Base-by-base conservation (phyloP, 768 basidiomycete species). In the Pleurotus pulmonarius region DNA sequence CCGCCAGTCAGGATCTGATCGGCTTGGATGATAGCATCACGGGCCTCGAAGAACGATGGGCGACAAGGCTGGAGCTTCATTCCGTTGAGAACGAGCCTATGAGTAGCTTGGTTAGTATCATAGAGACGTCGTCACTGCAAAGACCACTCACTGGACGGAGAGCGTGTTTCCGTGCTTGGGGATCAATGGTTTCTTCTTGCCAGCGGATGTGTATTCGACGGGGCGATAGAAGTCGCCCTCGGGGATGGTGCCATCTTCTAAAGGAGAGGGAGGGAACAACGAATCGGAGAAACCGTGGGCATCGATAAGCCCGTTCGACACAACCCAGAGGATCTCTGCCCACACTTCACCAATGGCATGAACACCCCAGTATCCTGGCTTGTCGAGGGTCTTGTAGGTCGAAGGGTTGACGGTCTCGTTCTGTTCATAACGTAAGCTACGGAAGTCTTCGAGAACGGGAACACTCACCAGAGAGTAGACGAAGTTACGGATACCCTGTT, bases 31-130 rank as follows among this genome's bases (percentile, higher is more conserved):
- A 96, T 94, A 13, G 93, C 91, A 68, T 88, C 86, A 58, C 94
- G 85, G 15, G 94, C 90, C 56, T 94, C 86, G 65, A 94, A 90
- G 86, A 96, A 95, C 46, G 78, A 80, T 16, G 96, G 96, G 24
- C 88, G 81, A 74, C 96, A 99, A 3, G 87, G 85, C 67, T 98
- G 95, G 44, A 97, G 75, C 80, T 98, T 98, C 94, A 99, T 96
- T 8, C 80, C 94, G 67, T 88, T 87, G 25, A 98, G 55, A 43
- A 97, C 87, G 45, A 98, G 85, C 68, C 85, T 83, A 49, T 18
- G 29, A 24, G 43, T 29, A 11, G 20, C 44, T 46, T 49, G 2
- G 38, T 47, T 24, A 24, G 29, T 34, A 11, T 3, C 11, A 11
- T 34, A 34, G 29, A 34, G 29, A 34, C 29, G 11, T 11, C 3